phyloP scores from a whole-genome alignment of 345 rosid species.

The Turnera subulata region DNA sequence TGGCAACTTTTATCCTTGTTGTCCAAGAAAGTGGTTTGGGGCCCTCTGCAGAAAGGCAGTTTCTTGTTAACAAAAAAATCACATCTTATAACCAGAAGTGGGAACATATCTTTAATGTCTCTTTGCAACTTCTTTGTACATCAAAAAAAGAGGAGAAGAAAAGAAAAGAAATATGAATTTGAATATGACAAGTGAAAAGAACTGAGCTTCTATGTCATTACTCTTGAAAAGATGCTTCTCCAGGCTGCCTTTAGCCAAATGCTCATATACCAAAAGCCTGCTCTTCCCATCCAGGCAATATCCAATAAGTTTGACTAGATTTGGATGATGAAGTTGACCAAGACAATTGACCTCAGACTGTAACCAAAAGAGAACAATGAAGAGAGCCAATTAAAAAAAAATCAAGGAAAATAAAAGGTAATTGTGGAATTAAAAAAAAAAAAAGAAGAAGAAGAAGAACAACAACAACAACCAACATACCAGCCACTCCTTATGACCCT shows the following conservation, averaged over 20 bases:
- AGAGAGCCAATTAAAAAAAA: not conserved
- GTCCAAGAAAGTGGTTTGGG: slow-evolving; percentile 63
- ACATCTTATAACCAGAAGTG: not conserved
- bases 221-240: slow-evolving; percentile 71
- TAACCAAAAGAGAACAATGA: slow-evolving; percentile 9
- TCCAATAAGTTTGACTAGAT: slow-evolving; percentile 73
- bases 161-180: no score
- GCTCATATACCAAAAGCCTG: slow-evolving; percentile 80
- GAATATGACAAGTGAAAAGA: not conserved
- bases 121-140: not conserved
- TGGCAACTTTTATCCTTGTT: slow-evolving; percentile 58
- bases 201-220: slow-evolving; percentile 17
- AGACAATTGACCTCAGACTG: slow-evolving; percentile 76
- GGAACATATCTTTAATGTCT: slow-evolving; percentile 4
- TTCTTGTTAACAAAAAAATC: slow-evolving; percentile 1
- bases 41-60: slow-evolving; percentile 36
- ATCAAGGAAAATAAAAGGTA: not conserved
- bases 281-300: slow-evolving; percentile 59
- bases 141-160: no score
- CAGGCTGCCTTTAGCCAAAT: slow-evolving; percentile 71
- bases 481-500: slow-evolving; percentile 92
- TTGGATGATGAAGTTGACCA: slow-evolving; percentile 71
- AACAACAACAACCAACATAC: slow-evolving; percentile 30
- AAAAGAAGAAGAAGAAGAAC: not conserved
- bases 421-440: not conserved